A percentile compares a stretch with the other conserved stretches of the same genome.
These are phyloP conservation scores for Nannochloropsis salina DNA, from an alignment of 108 stramenopile species.

Conservation along the genomic window DNA sequence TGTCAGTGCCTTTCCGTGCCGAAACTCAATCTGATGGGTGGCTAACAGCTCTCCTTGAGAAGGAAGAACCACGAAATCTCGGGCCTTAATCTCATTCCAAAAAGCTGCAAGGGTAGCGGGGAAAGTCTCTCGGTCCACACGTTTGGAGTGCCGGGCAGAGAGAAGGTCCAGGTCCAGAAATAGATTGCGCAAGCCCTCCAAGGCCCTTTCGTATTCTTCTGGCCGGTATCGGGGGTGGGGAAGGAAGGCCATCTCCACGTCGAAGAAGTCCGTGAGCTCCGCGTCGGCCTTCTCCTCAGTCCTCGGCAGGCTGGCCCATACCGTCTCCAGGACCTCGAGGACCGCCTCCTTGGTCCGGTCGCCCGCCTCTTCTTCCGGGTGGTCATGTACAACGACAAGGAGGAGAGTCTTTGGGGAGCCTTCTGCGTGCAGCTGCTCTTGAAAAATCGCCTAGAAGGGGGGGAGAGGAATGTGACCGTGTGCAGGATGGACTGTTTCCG, in stretches of 20 bases:
- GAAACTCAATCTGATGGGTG: not conserved
- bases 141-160: not conserved
- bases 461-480: not conserved
- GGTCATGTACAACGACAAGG: constrained; percentile 12
- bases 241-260: not conserved
- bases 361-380: not conserved
- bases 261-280: not conserved
- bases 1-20: not conserved
- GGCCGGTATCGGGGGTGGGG: not conserved
- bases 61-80: not conserved
- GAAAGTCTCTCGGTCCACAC: not conserved
- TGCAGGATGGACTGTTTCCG: no score
- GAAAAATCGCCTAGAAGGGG: not conserved
- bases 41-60: not conserved
- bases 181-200: not conserved
- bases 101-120: not conserved
- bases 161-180: constrained; percentile 1
- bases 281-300: not conserved
- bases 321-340: not conserved
- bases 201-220: constrained; percentile 9
- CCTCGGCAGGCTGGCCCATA: not conserved
- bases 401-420: not conserved
- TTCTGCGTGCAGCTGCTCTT: constrained; percentile 5
- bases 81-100: not conserved
- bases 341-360: not conserved